Base-by-base conservation (phyloP, 306 rosid species). In the Lathyrus sativus region DNA sequence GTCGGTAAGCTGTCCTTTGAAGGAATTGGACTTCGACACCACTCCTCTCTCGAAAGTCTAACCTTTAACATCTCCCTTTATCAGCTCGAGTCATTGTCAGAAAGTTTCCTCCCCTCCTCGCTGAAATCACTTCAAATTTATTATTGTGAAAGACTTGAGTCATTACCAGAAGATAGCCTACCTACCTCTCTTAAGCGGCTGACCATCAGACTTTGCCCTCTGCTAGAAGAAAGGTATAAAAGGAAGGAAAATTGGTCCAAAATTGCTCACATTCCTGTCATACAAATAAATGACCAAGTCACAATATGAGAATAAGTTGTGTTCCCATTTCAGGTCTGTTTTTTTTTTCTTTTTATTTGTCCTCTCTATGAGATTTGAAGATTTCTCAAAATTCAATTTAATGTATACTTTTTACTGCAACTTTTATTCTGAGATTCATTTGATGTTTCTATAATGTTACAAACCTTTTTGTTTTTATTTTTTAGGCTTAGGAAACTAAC, bases 1-100 rank as follows among this genome's bases (percentile, higher is more conserved):
- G 0, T 0, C 8, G 0, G 0, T 7, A 1, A 6, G 12, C 39
- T 54, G 11, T 11, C 14, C 9, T 10, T 24, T 4, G 15, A 54
- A 22, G 15, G 7, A 24, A 11, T 1, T 11, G 60, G 60, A 15
- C 8, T 54, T 24, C 37, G 37, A 22, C 37, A 22, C 37, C 2
- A 24, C 26, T 24, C 24, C 26, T 24, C 26, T 1, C 26, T 24
- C 26, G 26, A 24, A 24, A 24, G 26, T 2, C 26, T 24, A 24
- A 24, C 26, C 26, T 24, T 24, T 24, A 24, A 24, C 2, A 24
- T 24, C 26, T 24, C 26, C 26, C 26, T 24, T 24, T 24, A 24
- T 24, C 60, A 1, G 6, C 42, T 37, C 7, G 9, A 37, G 68
- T 44, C 54, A 11, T 63, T 63, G 12, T 7, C 39, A 24, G 22